Evolutionary conservation across 257 asterid genomes (phyloP).

Genomic region (Scutellaria galericulata): DNA sequence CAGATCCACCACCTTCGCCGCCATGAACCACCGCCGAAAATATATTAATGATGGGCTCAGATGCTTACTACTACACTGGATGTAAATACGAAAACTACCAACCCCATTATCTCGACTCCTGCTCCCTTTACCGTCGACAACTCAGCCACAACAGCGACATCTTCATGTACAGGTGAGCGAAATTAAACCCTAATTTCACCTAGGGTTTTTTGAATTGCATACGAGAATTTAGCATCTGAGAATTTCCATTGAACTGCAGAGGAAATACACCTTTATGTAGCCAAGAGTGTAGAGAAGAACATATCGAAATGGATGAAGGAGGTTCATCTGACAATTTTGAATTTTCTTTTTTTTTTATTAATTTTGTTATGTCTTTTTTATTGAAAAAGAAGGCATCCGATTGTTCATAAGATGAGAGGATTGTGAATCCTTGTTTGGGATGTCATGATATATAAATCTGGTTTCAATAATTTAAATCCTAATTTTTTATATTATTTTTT

Average conservation of each 20-base stretch:
- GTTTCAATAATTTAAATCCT: neutral
- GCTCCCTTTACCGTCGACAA: slow-evolving; percentile 69
- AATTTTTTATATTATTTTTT: too few relatives aligned
- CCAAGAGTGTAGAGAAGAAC: slow-evolving; percentile 93
- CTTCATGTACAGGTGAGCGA: slow-evolving; percentile 89
- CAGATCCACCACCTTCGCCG: too few relatives aligned
- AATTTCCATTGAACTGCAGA: slow-evolving; percentile 50
- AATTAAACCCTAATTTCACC: neutral
- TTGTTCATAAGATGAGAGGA: slow-evolving; percentile 35
- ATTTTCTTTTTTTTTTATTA: neutral
- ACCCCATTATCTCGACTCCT: slow-evolving; percentile 87
- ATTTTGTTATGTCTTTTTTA: neutral
- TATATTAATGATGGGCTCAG: neutral
- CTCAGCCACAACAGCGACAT: slow-evolving; percentile 75
- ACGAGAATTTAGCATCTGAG: too few relatives aligned
- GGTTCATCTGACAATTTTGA: slow-evolving; percentile 54
- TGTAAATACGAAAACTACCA: slow-evolving; percentile 51
- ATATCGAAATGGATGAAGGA: slow-evolving; percentile 86
- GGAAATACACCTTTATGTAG: slow-evolving; percentile 93
- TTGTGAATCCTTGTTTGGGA: slow-evolving; percentile 33
- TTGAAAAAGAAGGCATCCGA: slow-evolving; percentile 30
- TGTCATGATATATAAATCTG: slow-evolving; percentile 30
- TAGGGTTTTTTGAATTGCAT: too few relatives aligned
- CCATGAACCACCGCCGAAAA: too few relatives aligned
- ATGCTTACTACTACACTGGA: slow-evolving; percentile 50